A percentile compares a stretch with the other conserved stretches of the same genome.
These are phyloP conservation scores for Marchantia paleacea DNA, from an alignment of 225 moss, liverwort and hornwort species.

Conservation along the genomic window DNA sequence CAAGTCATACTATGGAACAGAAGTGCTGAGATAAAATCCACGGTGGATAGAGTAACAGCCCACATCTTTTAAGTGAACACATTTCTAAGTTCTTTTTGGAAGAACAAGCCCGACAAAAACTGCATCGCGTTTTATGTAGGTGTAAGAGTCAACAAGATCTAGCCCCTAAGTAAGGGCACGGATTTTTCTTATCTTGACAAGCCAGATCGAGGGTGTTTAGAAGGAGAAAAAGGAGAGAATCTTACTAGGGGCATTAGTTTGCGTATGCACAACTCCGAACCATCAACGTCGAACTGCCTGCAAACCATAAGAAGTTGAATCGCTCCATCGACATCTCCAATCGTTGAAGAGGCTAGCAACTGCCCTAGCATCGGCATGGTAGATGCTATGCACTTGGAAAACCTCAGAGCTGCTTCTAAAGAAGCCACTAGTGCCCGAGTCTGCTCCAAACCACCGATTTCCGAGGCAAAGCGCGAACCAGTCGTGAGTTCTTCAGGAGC, in stretches of 20 bases:
- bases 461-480: slow-evolving; percentile 45
- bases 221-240: background rate
- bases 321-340: slow-evolving; percentile 80
- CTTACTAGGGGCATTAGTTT: slow-evolving; percentile 91
- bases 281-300: slow-evolving; percentile 85
- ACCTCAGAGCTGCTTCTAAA: slow-evolving; percentile 79
- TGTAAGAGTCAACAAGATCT: too few species aligned
- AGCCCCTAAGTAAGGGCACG: too few species aligned
- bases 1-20: background rate
- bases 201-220: background rate
- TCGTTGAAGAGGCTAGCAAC: slow-evolving; percentile 74
- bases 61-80: too few species aligned
- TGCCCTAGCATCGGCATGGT: slow-evolving; percentile 75
- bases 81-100: too few species aligned
- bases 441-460: slow-evolving; percentile 83
- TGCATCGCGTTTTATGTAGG: too few species aligned
- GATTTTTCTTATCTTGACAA: too few species aligned
- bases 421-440: slow-evolving; percentile 96
- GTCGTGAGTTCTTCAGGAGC: slow-evolving; percentile 46
- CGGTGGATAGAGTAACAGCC: background rate
- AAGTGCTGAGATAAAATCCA: background rate
- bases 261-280: slow-evolving; percentile 70
- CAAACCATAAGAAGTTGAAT: slow-evolving; percentile 78
- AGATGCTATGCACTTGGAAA: slow-evolving; percentile 78
- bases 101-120: too few species aligned